Evolutionary conservation across 805 yeast genomes (phyloP).

Genomic region (Metschnikowia cerradonensis): DNA sequence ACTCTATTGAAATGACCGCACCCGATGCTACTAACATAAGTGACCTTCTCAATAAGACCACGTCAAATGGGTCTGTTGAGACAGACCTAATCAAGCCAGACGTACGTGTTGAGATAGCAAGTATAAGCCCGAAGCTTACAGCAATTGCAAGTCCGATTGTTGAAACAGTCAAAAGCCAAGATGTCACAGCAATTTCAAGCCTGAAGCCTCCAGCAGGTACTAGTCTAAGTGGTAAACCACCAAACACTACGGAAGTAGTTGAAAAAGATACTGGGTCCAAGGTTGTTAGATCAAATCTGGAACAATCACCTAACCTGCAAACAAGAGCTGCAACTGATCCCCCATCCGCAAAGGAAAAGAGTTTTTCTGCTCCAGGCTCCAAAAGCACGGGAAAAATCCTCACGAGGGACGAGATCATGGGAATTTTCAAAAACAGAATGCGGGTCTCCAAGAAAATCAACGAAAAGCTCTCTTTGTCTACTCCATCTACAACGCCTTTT

Average conservation of each 20-base stretch:
- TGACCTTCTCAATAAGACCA: not conserved
- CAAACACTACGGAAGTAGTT: not conserved
- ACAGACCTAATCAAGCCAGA: not conserved
- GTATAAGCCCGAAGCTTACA: not conserved
- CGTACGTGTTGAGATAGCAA: not conserved
- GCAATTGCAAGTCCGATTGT: no score
- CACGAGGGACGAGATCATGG: slow-evolving; percentile 11
- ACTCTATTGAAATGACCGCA: no score
- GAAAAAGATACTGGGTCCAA: not conserved
- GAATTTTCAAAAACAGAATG: slow-evolving; percentile 11
- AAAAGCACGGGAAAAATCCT: not conserved
- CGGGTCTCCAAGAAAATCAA: slow-evolving; percentile 11
- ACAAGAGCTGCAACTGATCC: not conserved
- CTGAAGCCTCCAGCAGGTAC: no score
- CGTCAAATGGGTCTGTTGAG: no score
- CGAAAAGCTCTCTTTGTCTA: slow-evolving; percentile 7
- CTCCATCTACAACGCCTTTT: slow-evolving; percentile 3
- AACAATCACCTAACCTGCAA: not conserved
- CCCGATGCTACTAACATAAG: no score
- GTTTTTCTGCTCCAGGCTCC: not conserved
- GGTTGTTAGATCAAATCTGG: not conserved
- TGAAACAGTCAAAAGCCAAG: no score
- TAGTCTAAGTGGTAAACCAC: no score
- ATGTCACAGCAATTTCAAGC: not conserved
- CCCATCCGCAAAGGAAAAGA: not conserved